Conservation (phyloP, 2,329 filamentous ascomycete genomes). For the Phoma herbarum region DNA sequence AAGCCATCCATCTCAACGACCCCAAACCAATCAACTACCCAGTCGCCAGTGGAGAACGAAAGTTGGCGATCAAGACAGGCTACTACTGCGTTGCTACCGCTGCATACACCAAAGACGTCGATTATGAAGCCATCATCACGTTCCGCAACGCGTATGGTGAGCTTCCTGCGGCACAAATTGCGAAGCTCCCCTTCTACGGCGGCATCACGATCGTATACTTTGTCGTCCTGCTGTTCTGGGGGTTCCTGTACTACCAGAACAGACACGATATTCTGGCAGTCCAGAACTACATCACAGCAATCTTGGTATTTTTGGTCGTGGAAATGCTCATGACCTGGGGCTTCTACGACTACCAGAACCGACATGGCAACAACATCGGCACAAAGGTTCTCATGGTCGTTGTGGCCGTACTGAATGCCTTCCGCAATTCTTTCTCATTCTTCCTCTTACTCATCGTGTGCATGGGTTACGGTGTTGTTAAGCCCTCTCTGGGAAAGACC, state of each 20-base stretch:
- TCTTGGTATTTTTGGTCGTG: constrained; percentile 89
- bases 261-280: constrained; percentile 93
- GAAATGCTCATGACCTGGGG: constrained; percentile 99
- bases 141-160: constrained; percentile 98
- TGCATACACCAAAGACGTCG: constrained; percentile 68
- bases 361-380: constrained; percentile 81
- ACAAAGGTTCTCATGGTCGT: constrained; percentile 88
- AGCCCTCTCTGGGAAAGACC: constrained; percentile 86
- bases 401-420: constrained; percentile 92
- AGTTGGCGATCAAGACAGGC: constrained; percentile 72
- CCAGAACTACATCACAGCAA: constrained; percentile 98
- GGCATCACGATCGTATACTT: constrained; percentile 94
- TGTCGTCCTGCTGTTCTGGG: constrained; percentile 87
- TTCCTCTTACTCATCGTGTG: constrained; percentile 97
- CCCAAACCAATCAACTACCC: constrained; percentile 79
- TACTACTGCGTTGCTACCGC: constrained; percentile 94
- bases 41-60: constrained; percentile 62
- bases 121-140: constrained; percentile 83
- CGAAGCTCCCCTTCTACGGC: constrained; percentile 96
- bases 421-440: constrained; percentile 96
- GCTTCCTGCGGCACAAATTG: constrained; percentile 92
- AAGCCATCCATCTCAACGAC: constrained; percentile 82
- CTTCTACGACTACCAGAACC: constrained; percentile 96
- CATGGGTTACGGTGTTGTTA: constrained; percentile 99
- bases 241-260: constrained; percentile 93